phyloP scores from a whole-genome alignment of 2,329 filamentous ascomycete species.

The Fusarium oxysporum region DNA sequence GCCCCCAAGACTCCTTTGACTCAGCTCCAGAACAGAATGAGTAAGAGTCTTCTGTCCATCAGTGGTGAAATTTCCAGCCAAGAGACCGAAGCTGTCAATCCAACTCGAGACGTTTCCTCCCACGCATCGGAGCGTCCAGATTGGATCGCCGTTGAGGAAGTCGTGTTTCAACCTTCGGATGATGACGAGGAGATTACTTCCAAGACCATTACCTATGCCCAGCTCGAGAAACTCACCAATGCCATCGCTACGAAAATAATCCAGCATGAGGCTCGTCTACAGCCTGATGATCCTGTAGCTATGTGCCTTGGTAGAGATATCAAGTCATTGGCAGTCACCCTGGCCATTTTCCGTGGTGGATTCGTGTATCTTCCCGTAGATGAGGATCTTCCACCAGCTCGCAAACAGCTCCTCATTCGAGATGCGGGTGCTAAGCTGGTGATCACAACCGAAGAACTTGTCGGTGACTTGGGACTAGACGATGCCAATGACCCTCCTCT shows the following conservation, averaged over 20 bases:
- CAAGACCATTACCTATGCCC: constrained; percentile 4
- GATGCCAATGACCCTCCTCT: rapidly evolving
- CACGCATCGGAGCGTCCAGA: constrained; percentile 1
- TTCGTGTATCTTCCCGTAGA: constrained; percentile 14
- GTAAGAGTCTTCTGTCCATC: background rate
- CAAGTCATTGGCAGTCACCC: constrained; percentile 10
- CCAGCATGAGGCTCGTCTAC: background rate
- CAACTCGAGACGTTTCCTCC: background rate
- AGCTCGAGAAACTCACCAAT: constrained; percentile 1
- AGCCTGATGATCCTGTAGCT: constrained; percentile 8
- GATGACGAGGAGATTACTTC: background rate
- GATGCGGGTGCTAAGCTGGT: constrained; percentile 15
- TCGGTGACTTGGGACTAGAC: background rate
- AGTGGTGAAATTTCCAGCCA: background rate
- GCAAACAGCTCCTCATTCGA: constrained; percentile 20
- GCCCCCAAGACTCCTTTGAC: background rate
- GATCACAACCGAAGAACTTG: background rate
- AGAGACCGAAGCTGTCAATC: rapidly evolving
- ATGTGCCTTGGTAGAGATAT: constrained; percentile 16
- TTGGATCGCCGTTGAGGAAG: constrained; percentile 21
- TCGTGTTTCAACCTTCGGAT: background rate
- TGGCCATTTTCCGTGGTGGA: constrained; percentile 21
- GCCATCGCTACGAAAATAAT: background rate
- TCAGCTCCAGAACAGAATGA: background rate
- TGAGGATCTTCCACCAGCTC: background rate